Base-by-base conservation (phyloP, 2,329 filamentous ascomycete species). In the Clonostachys byssicola region DNA sequence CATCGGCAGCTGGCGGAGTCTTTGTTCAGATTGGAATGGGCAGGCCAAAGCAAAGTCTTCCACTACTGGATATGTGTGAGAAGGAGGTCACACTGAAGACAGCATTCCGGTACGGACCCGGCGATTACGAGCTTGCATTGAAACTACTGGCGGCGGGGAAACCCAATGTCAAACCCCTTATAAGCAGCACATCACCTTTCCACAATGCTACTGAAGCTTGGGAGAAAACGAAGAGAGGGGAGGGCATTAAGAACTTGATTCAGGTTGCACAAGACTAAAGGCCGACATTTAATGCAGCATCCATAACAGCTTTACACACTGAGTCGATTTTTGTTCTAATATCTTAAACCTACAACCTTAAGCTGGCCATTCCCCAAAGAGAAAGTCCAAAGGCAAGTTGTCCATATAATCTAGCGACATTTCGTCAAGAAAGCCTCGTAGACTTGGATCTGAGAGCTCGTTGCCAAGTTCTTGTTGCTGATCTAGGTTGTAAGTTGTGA, bases 1-100 rank as follows among this genome's bases (percentile, higher is more conserved):
- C 50, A 6, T 69, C 72, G n/a, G 64, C 66, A 46, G 65, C 76
- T 2, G 78, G 77, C n/a, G 77, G 77, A 9, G 71, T 70, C 45
- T 64, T 81, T 42, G 64, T 81, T 53, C 66, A 81, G 12, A 73
- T 82, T 33, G 79, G 79, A 38, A 81, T 83, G 77, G 79, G 78
- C 34, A 74, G 68, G n/a, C 77, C 78, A 2, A 66, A 78, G 20
- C 76, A 81, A 53, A 78, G 72, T 0, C 62, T 82, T 10, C 77
- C 77, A 5, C 67, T 83, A 17, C 74, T 70, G 5, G 73, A 72
- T 6, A 76, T 77, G 10, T 69, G 75, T 43, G 78, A 81, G 61
- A 73, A 81, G 46, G 77, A 81, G 55, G 68, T 80, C 34, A 60
- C 77, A 1, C 10, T 52, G 2, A 49, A 18, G 75, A 75, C 33